Base-by-base conservation (phyloP, 1,139 yeast genomes). In the Diutina pseudorugosa region DNA sequence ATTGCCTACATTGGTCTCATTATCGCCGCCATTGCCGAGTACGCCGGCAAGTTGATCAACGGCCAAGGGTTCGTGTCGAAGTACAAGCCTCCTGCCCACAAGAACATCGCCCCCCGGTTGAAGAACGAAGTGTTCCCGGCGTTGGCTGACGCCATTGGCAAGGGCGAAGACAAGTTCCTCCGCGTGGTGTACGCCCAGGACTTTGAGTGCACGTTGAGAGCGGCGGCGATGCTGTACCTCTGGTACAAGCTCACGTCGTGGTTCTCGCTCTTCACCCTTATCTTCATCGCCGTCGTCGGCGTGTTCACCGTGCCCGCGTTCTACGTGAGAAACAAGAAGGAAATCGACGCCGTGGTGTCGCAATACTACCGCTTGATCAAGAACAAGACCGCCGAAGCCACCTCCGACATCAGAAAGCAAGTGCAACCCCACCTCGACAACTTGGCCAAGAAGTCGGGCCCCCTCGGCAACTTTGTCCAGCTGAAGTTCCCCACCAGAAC, bases 231-330 rank as follows among this genome's bases (percentile, higher is more conserved):
- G 45, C 72, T 85, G 30, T 88, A 79, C 67, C 65, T 84, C 54
- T 69, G 82, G 57, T 88, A 82, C 76, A 78, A 82, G 68, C 71
- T 91, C 62, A 86, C 95, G 58, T 82, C 88, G 45, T 75, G 82
- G 79, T 74, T 91, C 65, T 80, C 96, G 23, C 68, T 91, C 56
- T 86, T 85, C 78, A 74, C 85, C 43, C 70, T 91, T 61, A 62
- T 81, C 47, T 71, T 85, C 59, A 62, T 78, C 52, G 67, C 79
- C 49, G 80, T 85, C 53, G 68, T 88, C 52, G 66, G 75, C 41
- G 77, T 86, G 20, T 93, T 93, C 76, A 71, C 94, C 51, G 70
- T 80, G 52, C 98, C 98, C 56, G 80, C 79, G 40, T 63, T 86
- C 58, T 93, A 91, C 74, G 70, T 77, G 59, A 77, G 76, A 60